A percentile compares a stretch with the other conserved stretches of the same genome.
phyloP scores from a whole-genome alignment of 371 early-diverging fungal species.

The Cokeromyces recurvatus region DNA sequence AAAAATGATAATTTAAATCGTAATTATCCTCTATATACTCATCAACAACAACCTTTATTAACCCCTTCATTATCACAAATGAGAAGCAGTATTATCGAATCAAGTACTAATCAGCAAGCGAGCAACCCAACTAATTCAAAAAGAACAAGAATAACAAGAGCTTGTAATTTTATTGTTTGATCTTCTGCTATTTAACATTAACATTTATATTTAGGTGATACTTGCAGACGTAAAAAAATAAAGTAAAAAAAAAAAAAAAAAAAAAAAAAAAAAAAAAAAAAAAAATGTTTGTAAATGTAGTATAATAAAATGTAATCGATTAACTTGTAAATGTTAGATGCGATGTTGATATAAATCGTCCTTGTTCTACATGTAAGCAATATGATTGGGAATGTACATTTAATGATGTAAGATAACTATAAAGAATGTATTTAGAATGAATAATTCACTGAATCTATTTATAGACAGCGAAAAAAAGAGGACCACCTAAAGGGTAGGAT shows the following conservation, averaged over 20 bases:
- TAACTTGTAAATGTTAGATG: conserved; percentile 35
- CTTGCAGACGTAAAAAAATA: conserved; percentile 43
- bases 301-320: no score
- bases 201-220: conserved; percentile 28
- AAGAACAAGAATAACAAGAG: conserved; percentile 30
- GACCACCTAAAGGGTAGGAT: conserved; percentile 51
- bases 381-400: conserved; percentile 44
- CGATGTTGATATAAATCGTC: conserved; percentile 30
- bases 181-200: background rate
- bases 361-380: conserved; percentile 40
- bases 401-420: conserved; percentile 27
- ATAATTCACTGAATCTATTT: background rate
- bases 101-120: no score
- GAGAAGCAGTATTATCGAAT: no score
- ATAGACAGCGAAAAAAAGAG: conserved; percentile 41
- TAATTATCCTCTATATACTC: no score
- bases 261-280: no score
- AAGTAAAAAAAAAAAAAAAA: conserved; percentile 21
- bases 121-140: no score
- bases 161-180: conserved; percentile 22
- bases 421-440: background rate
- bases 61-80: no score
- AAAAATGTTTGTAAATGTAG: no score
- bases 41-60: no score
- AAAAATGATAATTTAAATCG: no score